phyloP scores from a whole-genome alignment of 2,329 filamentous ascomycete species.

The Colletotrichum sp. region DNA sequence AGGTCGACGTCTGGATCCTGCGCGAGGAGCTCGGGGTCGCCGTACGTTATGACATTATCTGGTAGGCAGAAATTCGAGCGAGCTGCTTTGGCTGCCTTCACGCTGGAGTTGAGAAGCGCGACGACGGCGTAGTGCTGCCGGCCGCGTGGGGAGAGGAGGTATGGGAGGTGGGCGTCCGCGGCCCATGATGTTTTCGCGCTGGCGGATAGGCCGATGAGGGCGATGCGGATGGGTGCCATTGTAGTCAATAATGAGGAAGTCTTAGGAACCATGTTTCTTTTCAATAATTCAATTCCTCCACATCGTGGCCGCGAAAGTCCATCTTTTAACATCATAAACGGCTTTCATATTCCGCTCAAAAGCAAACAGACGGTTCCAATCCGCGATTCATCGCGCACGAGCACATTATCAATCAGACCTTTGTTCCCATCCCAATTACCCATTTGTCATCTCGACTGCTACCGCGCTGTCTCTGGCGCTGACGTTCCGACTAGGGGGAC shows the following conservation, averaged over 20 bases:
- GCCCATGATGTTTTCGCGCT: slow-evolving; percentile 60
- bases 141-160: slow-evolving; percentile 54
- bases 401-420: not conserved
- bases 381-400: not conserved
- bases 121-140: slow-evolving; percentile 50
- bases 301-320: not conserved
- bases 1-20: slow-evolving; percentile 56
- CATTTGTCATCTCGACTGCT: not conserved
- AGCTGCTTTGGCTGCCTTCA: slow-evolving; percentile 45
- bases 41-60: slow-evolving; percentile 49
- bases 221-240: slow-evolving; percentile 49
- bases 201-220: slow-evolving; percentile 61
- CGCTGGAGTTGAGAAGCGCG: slow-evolving; percentile 56
- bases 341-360: not conserved
- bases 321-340: not conserved
- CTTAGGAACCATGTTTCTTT: not conserved
- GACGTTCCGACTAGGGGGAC: not conserved
- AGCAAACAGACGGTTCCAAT: not conserved
- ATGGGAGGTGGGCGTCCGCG: slow-evolving; percentile 60
- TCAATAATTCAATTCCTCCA: fast-evolving
- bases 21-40: slow-evolving; percentile 51
- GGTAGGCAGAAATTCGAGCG: slow-evolving; percentile 47
- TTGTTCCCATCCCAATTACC: fast-evolving
- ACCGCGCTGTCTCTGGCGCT: not conserved
- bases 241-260: fast-evolving